These are phyloP conservation scores for Gleditsia sinensis DNA, from an alignment of 306 rosid genomes.

Conservation along the genomic window DNA sequence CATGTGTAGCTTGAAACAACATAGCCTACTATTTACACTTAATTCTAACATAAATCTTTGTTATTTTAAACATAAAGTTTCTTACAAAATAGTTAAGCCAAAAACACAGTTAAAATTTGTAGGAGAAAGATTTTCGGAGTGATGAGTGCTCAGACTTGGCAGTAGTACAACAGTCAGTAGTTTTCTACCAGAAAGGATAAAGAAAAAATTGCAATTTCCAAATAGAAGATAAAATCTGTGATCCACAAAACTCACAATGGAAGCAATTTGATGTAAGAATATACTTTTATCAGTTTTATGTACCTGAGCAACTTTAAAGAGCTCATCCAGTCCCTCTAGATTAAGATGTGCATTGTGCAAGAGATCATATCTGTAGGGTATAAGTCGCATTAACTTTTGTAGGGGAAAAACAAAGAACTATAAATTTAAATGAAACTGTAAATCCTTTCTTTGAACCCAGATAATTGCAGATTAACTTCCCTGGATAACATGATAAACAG, in stretches of 20 bases:
- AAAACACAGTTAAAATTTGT: slow-evolving; percentile 18
- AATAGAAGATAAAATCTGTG: neutral
- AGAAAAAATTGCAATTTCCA: neutral
- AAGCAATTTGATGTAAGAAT: neutral
- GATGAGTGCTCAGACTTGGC: neutral
- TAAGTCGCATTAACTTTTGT: slow-evolving; percentile 35
- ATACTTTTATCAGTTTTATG: neutral
- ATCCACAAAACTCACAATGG: neutral
- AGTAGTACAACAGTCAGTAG: neutral
- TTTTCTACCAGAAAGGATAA: slow-evolving; percentile 11
- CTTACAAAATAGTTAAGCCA: slow-evolving; percentile 9
- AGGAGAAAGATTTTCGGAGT: slow-evolving; percentile 17
- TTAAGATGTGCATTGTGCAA: slow-evolving; percentile 95
- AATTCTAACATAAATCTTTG: no score
- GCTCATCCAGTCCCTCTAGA: slow-evolving; percentile 88
- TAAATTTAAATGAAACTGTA: slow-evolving; percentile 14
- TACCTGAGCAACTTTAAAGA: slow-evolving; percentile 98
- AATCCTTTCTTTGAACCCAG: slow-evolving; percentile 21
- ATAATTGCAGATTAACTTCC: slow-evolving; percentile 12
- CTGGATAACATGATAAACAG: neutral
- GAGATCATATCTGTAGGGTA: slow-evolving; percentile 80
- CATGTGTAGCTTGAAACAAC: no score
- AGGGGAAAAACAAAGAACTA: slow-evolving; percentile 24
- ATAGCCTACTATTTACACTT: no score
- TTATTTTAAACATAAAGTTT: neutral